phyloP scores from a whole-genome alignment of 2,329 filamentous ascomycete species.

The Fusarium dimerum region DNA sequence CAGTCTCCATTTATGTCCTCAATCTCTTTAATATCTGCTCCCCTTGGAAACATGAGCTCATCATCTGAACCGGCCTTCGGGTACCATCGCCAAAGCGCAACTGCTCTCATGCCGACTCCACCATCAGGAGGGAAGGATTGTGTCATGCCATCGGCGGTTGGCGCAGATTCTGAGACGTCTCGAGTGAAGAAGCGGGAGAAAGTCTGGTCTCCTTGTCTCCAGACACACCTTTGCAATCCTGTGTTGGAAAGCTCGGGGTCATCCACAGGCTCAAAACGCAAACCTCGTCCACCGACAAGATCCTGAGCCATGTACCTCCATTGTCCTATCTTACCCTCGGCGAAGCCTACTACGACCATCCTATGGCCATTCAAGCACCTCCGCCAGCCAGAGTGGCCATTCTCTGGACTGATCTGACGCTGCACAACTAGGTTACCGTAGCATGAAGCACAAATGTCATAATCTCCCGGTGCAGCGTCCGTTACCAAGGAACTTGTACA shows the following conservation, averaged over 20 bases:
- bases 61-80: conserved; percentile 65
- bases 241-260: conserved; percentile 32
- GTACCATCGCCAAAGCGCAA: conserved; percentile 78
- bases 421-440: conserved; percentile 68
- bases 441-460: conserved; percentile 80
- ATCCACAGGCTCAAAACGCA: conserved; percentile 60
- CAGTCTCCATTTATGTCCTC: conserved; percentile 90
- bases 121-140: conserved; percentile 71
- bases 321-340: conserved; percentile 67
- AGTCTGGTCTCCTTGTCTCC: conserved; percentile 45
- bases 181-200: conserved; percentile 50
- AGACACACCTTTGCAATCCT: conserved; percentile 53
- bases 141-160: conserved; percentile 31
- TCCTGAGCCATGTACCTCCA: conserved; percentile 69
- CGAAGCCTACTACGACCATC: conserved; percentile 80
- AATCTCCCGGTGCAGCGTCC: conserved; percentile 66
- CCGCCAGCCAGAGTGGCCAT: conserved; percentile 80
- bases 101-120: conserved; percentile 63
- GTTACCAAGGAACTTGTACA: conserved; percentile 59
- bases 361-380: conserved; percentile 79
- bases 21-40: conserved; percentile 79
- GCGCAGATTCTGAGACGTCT: conserved; percentile 50
- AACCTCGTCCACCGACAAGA: conserved; percentile 72
- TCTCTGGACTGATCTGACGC: conserved; percentile 69
- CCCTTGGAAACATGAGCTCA: conserved; percentile 81